Conservation (phyloP, 805 yeast species). For the Candida golubevii region DNA sequence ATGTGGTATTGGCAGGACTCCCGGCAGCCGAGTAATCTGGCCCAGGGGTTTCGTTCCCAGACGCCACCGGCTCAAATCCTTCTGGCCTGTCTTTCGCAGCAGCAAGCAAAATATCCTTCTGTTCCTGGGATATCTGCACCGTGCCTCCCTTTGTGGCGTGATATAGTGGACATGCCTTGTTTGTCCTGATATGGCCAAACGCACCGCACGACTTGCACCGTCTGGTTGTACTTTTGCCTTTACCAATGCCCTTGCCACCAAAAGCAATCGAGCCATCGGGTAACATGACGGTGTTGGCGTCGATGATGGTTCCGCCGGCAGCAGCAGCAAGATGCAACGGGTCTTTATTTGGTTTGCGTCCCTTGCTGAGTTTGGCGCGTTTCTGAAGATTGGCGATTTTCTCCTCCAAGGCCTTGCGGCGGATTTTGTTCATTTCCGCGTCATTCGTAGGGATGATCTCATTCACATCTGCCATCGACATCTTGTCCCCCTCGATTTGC, state of each 20-base stretch:
- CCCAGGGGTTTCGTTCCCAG: constrained; percentile 6
- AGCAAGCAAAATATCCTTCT: constrained; percentile 18
- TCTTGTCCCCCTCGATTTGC: constrained; percentile 51
- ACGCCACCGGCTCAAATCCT: constrained; percentile 3
- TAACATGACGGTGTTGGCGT: constrained; percentile 40
- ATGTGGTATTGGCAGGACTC: constrained; percentile 1
- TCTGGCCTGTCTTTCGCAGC: constrained; percentile 13
- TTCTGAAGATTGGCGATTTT: constrained; percentile 80
- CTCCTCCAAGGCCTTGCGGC: constrained; percentile 72
- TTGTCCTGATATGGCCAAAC: constrained; percentile 90
- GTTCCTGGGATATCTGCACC: constrained; percentile 17
- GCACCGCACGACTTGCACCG: constrained; percentile 95
- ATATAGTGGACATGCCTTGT: constrained; percentile 87
- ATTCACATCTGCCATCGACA: constrained; percentile 62
- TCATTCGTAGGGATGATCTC: constrained; percentile 76
- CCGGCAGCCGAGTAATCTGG: constrained; percentile 4
- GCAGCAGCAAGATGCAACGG: constrained; percentile 38
- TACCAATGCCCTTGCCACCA: constrained; percentile 68
- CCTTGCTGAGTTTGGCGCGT: constrained; percentile 53
- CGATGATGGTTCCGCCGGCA: constrained; percentile 39
- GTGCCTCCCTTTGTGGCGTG: constrained; percentile 31
- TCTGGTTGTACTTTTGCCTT: constrained; percentile 69
- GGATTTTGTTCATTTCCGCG: constrained; percentile 73
- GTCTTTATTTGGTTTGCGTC: constrained; percentile 32
- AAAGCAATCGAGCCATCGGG: constrained; percentile 44